Conservation (phyloP, 495 filamentous ascomycete species). For the Diplogelasinospora grovesii region DNA sequence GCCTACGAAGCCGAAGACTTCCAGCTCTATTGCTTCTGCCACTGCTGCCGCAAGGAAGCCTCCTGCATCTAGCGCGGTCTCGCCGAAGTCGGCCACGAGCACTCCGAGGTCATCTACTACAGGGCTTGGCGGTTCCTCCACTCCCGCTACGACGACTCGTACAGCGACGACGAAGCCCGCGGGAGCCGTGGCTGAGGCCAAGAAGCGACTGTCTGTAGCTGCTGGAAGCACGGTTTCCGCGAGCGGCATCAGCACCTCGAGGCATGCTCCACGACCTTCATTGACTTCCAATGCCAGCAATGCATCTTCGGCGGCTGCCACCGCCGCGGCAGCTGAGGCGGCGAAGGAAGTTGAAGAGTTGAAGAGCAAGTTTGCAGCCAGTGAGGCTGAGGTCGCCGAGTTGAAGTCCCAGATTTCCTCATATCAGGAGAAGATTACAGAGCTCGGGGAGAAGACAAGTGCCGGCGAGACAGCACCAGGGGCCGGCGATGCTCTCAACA, state of each 20-base stretch:
- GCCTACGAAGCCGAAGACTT: slow-evolving; percentile 32
- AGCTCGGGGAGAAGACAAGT: slow-evolving; percentile 32
- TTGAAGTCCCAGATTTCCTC: slow-evolving; percentile 42
- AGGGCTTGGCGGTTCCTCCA: slow-evolving; percentile 13
- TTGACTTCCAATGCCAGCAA: slow-evolving; percentile 21
- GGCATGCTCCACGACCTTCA: slow-evolving; percentile 35
- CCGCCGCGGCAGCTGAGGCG: slow-evolving; percentile 27
- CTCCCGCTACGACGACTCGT: slow-evolving; percentile 20
- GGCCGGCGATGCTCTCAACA: slow-evolving; percentile 22
- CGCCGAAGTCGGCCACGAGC: slow-evolving; percentile 22
- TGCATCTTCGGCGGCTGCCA: slow-evolving; percentile 25
- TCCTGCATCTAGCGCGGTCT: slow-evolving; percentile 21
- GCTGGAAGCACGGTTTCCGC: slow-evolving; percentile 20
- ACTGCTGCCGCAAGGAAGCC: slow-evolving; percentile 37
- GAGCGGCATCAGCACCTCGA: slow-evolving; percentile 12
- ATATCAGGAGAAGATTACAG: slow-evolving; percentile 35
- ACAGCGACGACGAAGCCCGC: slow-evolving; percentile 26
- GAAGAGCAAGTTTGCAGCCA: slow-evolving; percentile 41
- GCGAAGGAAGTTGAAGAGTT: slow-evolving; percentile 46
- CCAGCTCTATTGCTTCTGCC: slow-evolving; percentile 23
- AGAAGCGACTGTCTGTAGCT: slow-evolving; percentile 42
- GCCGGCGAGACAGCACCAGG: slow-evolving; percentile 9
- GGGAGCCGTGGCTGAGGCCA: slow-evolving; percentile 36
- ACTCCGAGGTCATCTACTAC: slow-evolving; percentile 22
- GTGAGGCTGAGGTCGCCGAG: slow-evolving; percentile 42